Evolutionary conservation across 2,329 filamentous ascomycete species (phyloP), one percentile per base, ranked within the genome.

Genomic region (Neofusicoccum cordaticola): DNA sequence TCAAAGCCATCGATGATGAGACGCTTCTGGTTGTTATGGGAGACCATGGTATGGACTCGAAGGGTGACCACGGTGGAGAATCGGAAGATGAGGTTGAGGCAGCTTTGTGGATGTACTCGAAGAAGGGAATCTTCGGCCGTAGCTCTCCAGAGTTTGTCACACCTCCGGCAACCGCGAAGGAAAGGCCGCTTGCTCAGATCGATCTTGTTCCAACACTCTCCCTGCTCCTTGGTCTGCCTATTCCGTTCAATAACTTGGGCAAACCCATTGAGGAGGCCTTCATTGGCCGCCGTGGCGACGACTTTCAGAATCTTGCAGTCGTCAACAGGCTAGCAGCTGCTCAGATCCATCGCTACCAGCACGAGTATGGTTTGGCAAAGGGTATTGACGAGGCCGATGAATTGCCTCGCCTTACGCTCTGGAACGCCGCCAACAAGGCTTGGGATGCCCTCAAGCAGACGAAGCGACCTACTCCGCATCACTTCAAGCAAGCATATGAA

Each of bases 31-130:
- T 99, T 19, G 91, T 99, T 13, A 96, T 99, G 92, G 95, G 95
- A n/a, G 95, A 99, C 75, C 95, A 99, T 74, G 95, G 95, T 11
- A 99, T 99, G 95, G 95, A 99, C 76, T 83, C 86, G 66, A 98
- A 99, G 80, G 95, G 95, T 17, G 95, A 99, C 69, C 95, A 99
- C 73, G 95, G 95, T n/a, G 95, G 95, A 63, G 95, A 99, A 80
- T 97, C 94, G 37, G 92, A 97, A 70, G 93, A 98, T 68, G 95
- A 99, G 76, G 87, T 99, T 6, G 88, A 99, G 77, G 93, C 95
- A 64, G 93, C 95, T 2, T 78, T 99, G 52, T 99, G 95, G 94
- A 96, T 99, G 93, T 99, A 98, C 76, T 96, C 95, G 1, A 96
- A 93, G 77, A 89, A 87, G 70, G 88, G 88, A 0, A 77, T 91